Evolutionary conservation across 2,329 filamentous ascomycete species (phyloP).

Genomic region (Fusarium haematococcum): DNA sequence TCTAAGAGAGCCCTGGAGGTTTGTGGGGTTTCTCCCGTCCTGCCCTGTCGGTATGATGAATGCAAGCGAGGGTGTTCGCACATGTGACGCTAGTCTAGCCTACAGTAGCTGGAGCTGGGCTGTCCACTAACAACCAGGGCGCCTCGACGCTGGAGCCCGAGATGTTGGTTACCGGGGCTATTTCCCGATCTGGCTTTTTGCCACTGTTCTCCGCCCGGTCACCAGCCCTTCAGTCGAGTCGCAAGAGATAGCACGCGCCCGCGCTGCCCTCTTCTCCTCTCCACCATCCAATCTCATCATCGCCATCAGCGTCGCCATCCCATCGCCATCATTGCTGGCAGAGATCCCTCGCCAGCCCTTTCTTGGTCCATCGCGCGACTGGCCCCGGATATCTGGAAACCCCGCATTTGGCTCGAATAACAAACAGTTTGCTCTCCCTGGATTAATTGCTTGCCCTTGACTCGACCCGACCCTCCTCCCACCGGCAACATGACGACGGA

Average conservation of each 20-base stretch:
- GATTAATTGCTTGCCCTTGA: slow-evolving; percentile 15
- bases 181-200: slow-evolving; percentile 45
- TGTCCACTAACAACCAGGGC: slow-evolving; percentile 4
- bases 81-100: slow-evolving; percentile 33
- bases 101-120: neutral
- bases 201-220: slow-evolving; percentile 42
- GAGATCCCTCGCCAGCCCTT: slow-evolving; percentile 30
- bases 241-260: slow-evolving; percentile 39
- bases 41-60: slow-evolving; percentile 16
- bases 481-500: slow-evolving; percentile 79
- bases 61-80: slow-evolving; percentile 36
- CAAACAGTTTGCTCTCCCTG: slow-evolving; percentile 27
- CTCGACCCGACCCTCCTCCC: slow-evolving; percentile 17
- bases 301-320: slow-evolving; percentile 30
- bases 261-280: slow-evolving; percentile 41
- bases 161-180: slow-evolving; percentile 27
- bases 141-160: slow-evolving; percentile 13
- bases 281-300: slow-evolving; percentile 36
- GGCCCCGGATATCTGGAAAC: slow-evolving; percentile 41
- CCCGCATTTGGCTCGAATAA: slow-evolving; percentile 19
- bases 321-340: slow-evolving; percentile 24
- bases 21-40: slow-evolving; percentile 11
- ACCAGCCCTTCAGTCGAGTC: slow-evolving; percentile 45
- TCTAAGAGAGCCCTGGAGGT: neutral
- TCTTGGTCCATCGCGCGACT: slow-evolving; percentile 40